phyloP scores from a whole-genome alignment of 768 basidiomycete genomes.

The Termitomyces sp. region DNA sequence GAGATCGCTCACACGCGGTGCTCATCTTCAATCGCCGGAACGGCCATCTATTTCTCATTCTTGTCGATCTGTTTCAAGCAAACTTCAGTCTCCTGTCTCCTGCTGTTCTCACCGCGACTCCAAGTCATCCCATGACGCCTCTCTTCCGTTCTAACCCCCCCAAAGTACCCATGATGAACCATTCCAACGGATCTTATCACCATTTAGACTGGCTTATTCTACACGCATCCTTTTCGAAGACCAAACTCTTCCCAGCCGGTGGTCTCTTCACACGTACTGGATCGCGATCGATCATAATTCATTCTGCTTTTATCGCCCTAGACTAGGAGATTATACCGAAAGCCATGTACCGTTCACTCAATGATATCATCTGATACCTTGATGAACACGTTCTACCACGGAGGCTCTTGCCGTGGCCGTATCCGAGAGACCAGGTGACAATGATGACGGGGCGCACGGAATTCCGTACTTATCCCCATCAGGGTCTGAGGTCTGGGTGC shows the following conservation, averaged over 20 bases:
- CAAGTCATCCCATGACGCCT: constrained; percentile 6
- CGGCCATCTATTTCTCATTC: constrained; percentile 8
- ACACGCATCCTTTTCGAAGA: background rate
- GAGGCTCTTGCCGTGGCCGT: too few relatives aligned
- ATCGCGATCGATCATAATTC: background rate
- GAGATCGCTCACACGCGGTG: constrained; percentile 6
- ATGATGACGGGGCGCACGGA: too few relatives aligned
- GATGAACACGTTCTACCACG: too few relatives aligned
- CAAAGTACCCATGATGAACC: background rate
- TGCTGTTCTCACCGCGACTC: constrained; percentile 7
- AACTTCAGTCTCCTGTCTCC: background rate
- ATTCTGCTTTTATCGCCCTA: too few relatives aligned
- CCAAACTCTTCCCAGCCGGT: background rate
- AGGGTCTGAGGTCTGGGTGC: too few relatives aligned
- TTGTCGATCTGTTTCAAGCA: constrained; percentile 3
- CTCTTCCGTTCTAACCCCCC: constrained; percentile 1
- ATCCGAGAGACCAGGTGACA: too few relatives aligned
- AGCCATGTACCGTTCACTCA: too few relatives aligned
- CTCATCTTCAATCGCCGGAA: background rate
- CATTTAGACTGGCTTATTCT: constrained; percentile 1
- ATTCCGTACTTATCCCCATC: too few relatives aligned
- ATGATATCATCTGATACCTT: too few relatives aligned
- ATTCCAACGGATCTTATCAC: constrained; percentile 8
- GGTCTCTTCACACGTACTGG: background rate
- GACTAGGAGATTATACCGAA: too few relatives aligned